A percentile compares a stretch with the other conserved stretches of the same genome.
Conservation (phyloP, 1,284 basidiomycete genomes). For the Ganoderma lucidum region DNA sequence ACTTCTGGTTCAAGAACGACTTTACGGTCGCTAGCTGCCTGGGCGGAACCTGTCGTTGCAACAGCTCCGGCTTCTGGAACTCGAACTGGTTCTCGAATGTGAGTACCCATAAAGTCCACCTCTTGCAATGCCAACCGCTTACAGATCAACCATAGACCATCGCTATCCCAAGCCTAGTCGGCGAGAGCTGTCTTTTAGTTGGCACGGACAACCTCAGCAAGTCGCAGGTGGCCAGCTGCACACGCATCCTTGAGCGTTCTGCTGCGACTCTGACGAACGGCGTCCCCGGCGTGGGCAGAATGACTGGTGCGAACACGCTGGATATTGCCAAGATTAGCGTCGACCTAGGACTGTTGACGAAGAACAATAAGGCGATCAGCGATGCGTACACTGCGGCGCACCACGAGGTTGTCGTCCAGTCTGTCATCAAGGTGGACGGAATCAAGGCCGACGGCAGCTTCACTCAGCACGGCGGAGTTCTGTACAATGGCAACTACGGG, state of each 20-base stretch:
- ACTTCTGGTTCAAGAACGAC: constrained; percentile 72
- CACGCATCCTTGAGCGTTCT: constrained; percentile 57
- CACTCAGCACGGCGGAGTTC: constrained; percentile 64
- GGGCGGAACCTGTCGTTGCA: constrained; percentile 65
- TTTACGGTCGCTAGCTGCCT: constrained; percentile 61
- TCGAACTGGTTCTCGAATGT: constrained; percentile 72
- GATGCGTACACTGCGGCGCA: constrained; percentile 61
- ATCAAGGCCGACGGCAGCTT: constrained; percentile 72
- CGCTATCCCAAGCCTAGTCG: constrained; percentile 61
- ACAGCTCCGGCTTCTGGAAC: constrained; percentile 67
- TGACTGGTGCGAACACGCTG: constrained; percentile 70
- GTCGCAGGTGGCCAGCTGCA: constrained; percentile 55
- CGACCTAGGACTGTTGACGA: constrained; percentile 55
- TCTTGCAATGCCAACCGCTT: background rate
- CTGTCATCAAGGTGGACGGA: constrained; percentile 57
- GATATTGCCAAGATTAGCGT: constrained; percentile 66
- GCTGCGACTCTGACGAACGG: constrained; percentile 56
- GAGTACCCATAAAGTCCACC: background rate
- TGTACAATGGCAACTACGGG: constrained; percentile 74
- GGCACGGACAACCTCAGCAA: constrained; percentile 49
- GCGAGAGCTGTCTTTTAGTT: constrained; percentile 65
- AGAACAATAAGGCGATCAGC: constrained; percentile 50
- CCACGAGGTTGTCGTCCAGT: constrained; percentile 55
- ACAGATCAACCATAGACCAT: constrained; percentile 53
- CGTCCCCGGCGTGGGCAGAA: constrained; percentile 52